These are phyloP conservation scores for Keqinozyma sinolaborantium DNA, from an alignment of 1,139 yeast genomes.

Conservation along the genomic window DNA sequence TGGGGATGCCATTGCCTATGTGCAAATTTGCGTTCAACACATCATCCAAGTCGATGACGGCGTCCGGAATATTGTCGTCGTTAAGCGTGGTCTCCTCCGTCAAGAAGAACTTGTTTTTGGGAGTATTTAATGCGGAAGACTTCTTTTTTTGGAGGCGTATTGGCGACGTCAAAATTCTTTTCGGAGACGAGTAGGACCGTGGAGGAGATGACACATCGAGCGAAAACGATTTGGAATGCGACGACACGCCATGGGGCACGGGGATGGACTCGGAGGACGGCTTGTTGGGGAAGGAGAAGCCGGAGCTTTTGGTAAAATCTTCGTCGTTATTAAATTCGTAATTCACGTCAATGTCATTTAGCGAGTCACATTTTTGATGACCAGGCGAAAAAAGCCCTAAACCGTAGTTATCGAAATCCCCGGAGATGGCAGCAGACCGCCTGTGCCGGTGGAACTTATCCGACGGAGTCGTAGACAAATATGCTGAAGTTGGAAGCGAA, in stretches of 20 bases:
- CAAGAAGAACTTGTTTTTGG: conserved; percentile 24
- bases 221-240: conserved; percentile 5
- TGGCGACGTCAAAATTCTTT: conserved; percentile 31
- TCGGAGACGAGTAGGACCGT: conserved; percentile 5
- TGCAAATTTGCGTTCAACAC: conserved; percentile 44
- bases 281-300: conserved; percentile 30
- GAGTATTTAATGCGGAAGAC: conserved; percentile 10
- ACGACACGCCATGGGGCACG: conserved; percentile 5
- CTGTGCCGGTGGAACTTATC: conserved; percentile 59
- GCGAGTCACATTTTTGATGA: conserved; percentile 7
- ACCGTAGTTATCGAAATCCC: conserved; percentile 59
- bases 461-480: conserved; percentile 13
- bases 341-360: conserved; percentile 16
- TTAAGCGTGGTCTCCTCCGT: conserved; percentile 31
- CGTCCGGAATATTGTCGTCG: conserved; percentile 51
- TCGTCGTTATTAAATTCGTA: conserved; percentile 33
- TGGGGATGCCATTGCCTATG: conserved; percentile 25
- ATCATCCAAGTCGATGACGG: conserved; percentile 61
- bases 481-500: conserved; percentile 23
- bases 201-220: conserved; percentile 1
- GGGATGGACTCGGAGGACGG: conserved; percentile 1
- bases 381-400: conserved; percentile 34
- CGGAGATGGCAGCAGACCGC: conserved; percentile 71
- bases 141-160: conserved; percentile 25
- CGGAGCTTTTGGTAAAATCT: conserved; percentile 28